Evolutionary conservation across 495 filamentous ascomycete genomes (phyloP).

Genomic region (Lasiosphaeria ovina): DNA sequence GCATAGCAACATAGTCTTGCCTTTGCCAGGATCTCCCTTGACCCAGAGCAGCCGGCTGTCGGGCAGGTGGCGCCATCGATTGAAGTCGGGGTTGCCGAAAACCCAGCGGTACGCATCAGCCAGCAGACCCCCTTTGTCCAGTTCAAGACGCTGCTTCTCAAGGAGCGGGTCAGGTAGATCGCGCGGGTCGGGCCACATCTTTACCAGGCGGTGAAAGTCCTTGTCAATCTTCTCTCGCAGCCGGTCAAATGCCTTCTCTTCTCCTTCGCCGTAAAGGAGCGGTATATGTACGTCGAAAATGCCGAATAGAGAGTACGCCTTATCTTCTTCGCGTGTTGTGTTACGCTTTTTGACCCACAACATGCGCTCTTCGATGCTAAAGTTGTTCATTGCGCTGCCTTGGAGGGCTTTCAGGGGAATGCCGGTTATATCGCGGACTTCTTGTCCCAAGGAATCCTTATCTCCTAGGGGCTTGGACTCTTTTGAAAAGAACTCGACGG

Average conservation of each 20-base stretch:
- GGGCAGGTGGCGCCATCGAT: constrained; percentile 28
- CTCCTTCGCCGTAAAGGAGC: constrained; percentile 6
- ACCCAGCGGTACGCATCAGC: constrained; percentile 45
- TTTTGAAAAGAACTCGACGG: constrained; percentile 1
- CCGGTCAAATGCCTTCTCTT: constrained; percentile 5
- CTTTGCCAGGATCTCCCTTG: constrained; percentile 31
- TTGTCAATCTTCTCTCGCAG: constrained; percentile 5
- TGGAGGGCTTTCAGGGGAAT: constrained; percentile 7
- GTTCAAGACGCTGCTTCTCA: constrained; percentile 40
- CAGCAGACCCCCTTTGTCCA: constrained; percentile 41
- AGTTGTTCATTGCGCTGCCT: constrained; percentile 1
- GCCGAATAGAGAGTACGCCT: constrained; percentile 5
- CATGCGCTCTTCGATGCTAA: constrained; percentile 7
- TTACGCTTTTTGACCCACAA: constrained; percentile 1
- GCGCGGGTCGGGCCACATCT: constrained; percentile 1
- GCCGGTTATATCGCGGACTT: constrained; percentile 5
- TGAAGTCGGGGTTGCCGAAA: constrained; percentile 37
- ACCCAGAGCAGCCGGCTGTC: constrained; percentile 38
- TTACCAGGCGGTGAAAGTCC: not conserved
- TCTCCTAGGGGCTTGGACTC: constrained; percentile 1
- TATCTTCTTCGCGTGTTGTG: constrained; percentile 8
- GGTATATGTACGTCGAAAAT: constrained; percentile 6
- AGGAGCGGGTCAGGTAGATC: constrained; percentile 32
- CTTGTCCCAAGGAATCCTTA: constrained; percentile 9
- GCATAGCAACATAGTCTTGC: constrained; percentile 51